Conservation (phyloP, 2,329 filamentous ascomycete genomes). For the Aaosphaeria pasadenensis region DNA sequence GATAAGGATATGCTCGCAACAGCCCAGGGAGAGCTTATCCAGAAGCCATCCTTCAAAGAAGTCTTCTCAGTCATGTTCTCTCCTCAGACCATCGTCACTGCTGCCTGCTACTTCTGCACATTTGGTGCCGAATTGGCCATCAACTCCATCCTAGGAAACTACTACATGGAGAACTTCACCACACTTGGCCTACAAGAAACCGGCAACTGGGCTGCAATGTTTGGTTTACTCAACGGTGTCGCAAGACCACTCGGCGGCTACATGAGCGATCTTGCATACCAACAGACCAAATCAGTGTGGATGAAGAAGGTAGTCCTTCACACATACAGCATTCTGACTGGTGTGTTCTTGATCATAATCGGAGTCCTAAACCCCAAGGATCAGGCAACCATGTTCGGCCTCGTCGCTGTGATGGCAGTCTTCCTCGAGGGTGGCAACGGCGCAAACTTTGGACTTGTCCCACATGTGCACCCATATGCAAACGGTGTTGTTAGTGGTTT, state of each 20-base stretch:
- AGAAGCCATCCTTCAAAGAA: conserved; percentile 60
- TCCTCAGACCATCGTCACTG: conserved; percentile 51
- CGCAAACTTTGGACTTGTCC: conserved; percentile 77
- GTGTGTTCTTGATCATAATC: conserved; percentile 58
- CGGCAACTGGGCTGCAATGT: conserved; percentile 65
- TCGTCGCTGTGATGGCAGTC: conserved; percentile 71
- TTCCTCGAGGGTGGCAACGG: conserved; percentile 83
- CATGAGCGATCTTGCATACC: conserved; percentile 54
- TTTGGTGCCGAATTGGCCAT: conserved; percentile 59
- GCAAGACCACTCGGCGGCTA: conserved; percentile 64
- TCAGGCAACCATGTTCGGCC: conserved; percentile 66
- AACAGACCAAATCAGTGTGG: conserved; percentile 51
- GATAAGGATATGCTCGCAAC: conserved; percentile 47
- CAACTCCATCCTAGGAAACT: conserved; percentile 57
- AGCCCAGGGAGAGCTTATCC: conserved; percentile 57
- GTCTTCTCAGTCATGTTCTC: conserved; percentile 61
- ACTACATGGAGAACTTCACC: conserved; percentile 55
- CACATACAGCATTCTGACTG: conserved; percentile 53
- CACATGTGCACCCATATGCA: conserved; percentile 76
- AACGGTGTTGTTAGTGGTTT: conserved; percentile 76
- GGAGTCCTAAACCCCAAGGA: conserved; percentile 58
- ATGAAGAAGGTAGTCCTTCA: conserved; percentile 61
- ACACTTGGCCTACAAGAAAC: conserved; percentile 49
- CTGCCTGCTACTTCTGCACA: conserved; percentile 56
- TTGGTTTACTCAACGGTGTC: conserved; percentile 67